Base-by-base conservation (phyloP, 2,329 filamentous ascomycete species). In the Colletotrichum abscissum region DNA sequence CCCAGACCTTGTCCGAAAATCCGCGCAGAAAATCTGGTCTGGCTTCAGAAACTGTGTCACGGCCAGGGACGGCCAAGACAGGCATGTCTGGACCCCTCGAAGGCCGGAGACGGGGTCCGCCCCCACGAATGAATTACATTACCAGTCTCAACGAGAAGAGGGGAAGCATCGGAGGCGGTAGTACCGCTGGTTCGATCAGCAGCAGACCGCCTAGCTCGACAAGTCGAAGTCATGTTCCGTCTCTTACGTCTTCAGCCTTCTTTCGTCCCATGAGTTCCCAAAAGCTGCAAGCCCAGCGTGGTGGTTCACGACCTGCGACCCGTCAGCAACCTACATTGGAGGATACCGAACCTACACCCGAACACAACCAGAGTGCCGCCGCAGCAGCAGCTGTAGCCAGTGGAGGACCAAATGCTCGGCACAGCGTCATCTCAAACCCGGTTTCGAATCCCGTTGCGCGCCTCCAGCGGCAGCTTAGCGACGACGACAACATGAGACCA, bases 191-290 rank as follows among this genome's bases (percentile, higher is more conserved):
- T 38, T 74, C 72, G 2, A 46, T 72, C 49, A 84, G 86, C 46
- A 84, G 86, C 63, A 66, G 74, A 8, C 74, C 74, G 14, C 73
- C 73, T 81, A 96, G 92, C 76, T 88, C 94, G 55, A 88, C 93
- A 58, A 95, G 92, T 80, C 90, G 92, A 79, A 97, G 94, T 55
- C 97, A 99, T 86, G 95, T 97, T 24, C 95, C 97, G 1, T 95
- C 93, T 1, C 86, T 99, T 66, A 93, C 95, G 3, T 95, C 95
- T 19, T 93, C 96, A 79, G 96, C 94, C 67, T 98, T 99, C 85
- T 98, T 97, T 80, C 93, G 93, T 26, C 97, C 97, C 52, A 97
- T 99, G 95, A 98, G 95, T 84, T 97, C 96, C 28, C 95, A 98
- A 81, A 93, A 95, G 81, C 87, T 98, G 63, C 96, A 98, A 84